phyloP scores from a whole-genome alignment of 2,329 filamentous ascomycete species.

The Metarhizium album region DNA sequence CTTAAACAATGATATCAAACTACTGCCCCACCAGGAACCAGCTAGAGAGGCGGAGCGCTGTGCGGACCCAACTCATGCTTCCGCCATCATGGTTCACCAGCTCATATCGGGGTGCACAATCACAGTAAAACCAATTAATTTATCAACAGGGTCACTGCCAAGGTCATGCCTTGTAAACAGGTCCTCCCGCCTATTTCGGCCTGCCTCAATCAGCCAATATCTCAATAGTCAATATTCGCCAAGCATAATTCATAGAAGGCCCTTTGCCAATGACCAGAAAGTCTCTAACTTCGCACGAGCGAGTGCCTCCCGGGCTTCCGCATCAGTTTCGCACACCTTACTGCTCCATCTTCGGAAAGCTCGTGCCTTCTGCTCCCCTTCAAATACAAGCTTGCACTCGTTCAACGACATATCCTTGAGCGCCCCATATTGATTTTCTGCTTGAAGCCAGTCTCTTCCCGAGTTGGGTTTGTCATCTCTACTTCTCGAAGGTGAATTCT shows the following conservation, averaged over 20 bases:
- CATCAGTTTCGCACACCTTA: constrained; percentile 86
- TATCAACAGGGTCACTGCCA: too few species aligned
- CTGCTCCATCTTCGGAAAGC: constrained; percentile 82
- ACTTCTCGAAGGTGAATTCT: constrained; percentile 63
- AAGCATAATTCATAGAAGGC: constrained; percentile 10
- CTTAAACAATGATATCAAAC: too few species aligned
- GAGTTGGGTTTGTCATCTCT: constrained; percentile 50
- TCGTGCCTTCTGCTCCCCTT: constrained; percentile 74
- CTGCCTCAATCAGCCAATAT: too few species aligned
- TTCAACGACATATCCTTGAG: constrained; percentile 76
- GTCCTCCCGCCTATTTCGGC: too few species aligned
- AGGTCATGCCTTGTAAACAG: too few species aligned
- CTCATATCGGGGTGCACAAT: too few species aligned
- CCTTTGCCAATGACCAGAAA: constrained; percentile 88
- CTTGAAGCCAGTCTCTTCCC: constrained; percentile 64
- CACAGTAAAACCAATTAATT: too few species aligned
- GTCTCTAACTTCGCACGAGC: constrained; percentile 81
- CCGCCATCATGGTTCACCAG: too few species aligned
- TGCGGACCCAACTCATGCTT: too few species aligned
- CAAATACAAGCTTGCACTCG: constrained; percentile 75
- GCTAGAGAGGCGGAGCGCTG: too few species aligned
- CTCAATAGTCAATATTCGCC: not conserved
- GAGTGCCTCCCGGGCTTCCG: constrained; percentile 73
- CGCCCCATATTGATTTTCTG: constrained; percentile 66
- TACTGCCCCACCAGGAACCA: too few species aligned